Conservation (phyloP, 352 stramenopile species). For the Pythium sukuiense region DNA sequence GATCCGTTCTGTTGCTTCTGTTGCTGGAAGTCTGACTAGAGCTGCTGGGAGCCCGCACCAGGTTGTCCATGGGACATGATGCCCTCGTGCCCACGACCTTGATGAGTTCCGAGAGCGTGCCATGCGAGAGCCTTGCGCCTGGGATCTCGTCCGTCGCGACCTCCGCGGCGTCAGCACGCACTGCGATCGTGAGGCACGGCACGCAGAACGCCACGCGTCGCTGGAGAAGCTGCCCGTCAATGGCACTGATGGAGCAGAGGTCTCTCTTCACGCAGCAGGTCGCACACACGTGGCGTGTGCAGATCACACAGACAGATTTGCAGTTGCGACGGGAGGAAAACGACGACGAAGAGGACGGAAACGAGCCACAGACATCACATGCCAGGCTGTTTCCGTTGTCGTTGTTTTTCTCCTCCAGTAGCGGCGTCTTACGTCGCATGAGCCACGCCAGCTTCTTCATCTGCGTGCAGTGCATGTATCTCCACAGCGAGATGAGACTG, state of each 20-base stretch:
- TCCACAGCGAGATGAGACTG: conserved; percentile 39
- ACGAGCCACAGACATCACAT: conserved; percentile 19
- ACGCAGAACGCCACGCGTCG: conserved; percentile 24
- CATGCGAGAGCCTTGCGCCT: neutral
- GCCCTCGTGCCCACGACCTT: conserved; percentile 26
- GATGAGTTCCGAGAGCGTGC: conserved; percentile 20
- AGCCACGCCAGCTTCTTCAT: conserved; percentile 78
- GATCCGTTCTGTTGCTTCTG: neutral
- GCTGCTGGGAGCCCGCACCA: neutral
- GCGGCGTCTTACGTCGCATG: conserved; percentile 19
- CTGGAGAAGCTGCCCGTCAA: neutral
- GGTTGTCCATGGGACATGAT: conserved; percentile 19
- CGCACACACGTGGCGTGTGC: conserved; percentile 17
- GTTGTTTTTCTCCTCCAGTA: conserved; percentile 8
- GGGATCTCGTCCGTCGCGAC: conserved; percentile 27
- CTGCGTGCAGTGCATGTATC: conserved; percentile 49
- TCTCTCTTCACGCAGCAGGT: conserved; percentile 27
- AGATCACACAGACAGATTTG: conserved; percentile 24
- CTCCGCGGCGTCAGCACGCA: conserved; percentile 21
- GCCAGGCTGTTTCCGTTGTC: neutral
- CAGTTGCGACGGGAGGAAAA: neutral
- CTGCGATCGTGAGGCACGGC: conserved; percentile 26
- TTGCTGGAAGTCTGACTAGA: conserved; percentile 1
- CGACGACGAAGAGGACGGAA: neutral
- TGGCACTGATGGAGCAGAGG: conserved; percentile 10